These are phyloP conservation scores for Ampelomyces quisqualis DNA, from an alignment of 2,329 filamentous ascomycete species.

Conservation along the genomic window DNA sequence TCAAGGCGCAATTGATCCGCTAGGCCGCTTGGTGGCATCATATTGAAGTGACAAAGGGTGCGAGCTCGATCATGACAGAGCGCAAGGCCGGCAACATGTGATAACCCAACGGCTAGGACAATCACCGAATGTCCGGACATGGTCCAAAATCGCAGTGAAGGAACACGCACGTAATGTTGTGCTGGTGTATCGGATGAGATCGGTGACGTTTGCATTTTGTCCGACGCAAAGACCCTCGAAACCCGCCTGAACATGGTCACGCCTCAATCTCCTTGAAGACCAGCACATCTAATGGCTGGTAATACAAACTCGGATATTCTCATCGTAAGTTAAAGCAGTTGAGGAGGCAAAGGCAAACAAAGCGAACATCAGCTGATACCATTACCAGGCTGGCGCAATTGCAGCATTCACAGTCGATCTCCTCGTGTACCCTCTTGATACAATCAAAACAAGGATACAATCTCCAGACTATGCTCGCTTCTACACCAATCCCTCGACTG, in stretches of 20 bases:
- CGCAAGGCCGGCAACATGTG: no score
- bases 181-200: conserved; percentile 4
- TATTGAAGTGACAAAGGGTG: no score
- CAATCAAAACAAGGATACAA: conserved; percentile 83
- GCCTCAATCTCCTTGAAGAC: background rate
- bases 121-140: background rate
- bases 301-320: conserved; percentile 58
- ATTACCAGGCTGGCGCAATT: conserved; percentile 75
- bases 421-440: conserved; percentile 84
- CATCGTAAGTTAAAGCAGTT: conserved; percentile 57
- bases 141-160: conserved; percentile 4
- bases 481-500: conserved; percentile 61
- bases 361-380: background rate
- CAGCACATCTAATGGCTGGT: conserved; percentile 28
- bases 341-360: no score
- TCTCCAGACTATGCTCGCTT: conserved; percentile 71
- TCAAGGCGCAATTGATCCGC: no score
- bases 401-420: conserved; percentile 86
- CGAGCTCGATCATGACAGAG: no score
- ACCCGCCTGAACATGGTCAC: background rate
- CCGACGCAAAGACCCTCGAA: background rate
- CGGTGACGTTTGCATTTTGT: conserved; percentile 7
- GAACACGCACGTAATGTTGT: conserved; percentile 1
- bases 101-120: conserved; percentile 6
- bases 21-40: no score